Conservation (phyloP, 225 moss, liverwort and hornwort genomes). For the Neckera pumila region DNA sequence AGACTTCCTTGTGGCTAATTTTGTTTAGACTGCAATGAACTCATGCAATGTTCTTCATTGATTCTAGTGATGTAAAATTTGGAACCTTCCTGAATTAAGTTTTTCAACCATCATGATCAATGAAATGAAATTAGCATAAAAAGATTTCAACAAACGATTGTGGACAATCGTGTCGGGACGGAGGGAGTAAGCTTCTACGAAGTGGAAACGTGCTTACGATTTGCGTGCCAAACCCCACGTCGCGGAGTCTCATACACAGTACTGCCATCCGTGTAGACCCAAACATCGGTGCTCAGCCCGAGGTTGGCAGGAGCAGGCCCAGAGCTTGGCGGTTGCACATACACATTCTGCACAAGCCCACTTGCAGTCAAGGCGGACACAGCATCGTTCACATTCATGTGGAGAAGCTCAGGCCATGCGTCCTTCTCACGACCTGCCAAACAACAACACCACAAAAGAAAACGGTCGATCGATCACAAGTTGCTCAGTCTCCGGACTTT, state of each 20-base stretch:
- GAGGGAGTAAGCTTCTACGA: background rate
- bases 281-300: constrained; percentile 19
- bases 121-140: too few relatives aligned
- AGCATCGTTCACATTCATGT: background rate
- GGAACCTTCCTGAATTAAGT: too few relatives aligned
- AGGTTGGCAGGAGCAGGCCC: constrained; percentile 1
- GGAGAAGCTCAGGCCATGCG: constrained; percentile 47
- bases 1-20: too few relatives aligned
- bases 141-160: too few relatives aligned
- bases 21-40: too few relatives aligned
- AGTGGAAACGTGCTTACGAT: background rate
- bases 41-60: too few relatives aligned
- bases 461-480: background rate
- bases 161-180: too few relatives aligned
- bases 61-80: too few relatives aligned
- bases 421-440: constrained; percentile 36
- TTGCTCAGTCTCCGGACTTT: background rate
- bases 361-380: background rate
- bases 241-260: constrained; percentile 22
- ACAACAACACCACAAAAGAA: background rate
- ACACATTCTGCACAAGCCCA: constrained; percentile 25
- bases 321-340: constrained; percentile 15
- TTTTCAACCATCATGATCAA: too few relatives aligned
- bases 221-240: constrained; percentile 43
- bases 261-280: constrained; percentile 36